Conservation (phyloP, 257 asterid genomes). For the Fraxinus americana region DNA sequence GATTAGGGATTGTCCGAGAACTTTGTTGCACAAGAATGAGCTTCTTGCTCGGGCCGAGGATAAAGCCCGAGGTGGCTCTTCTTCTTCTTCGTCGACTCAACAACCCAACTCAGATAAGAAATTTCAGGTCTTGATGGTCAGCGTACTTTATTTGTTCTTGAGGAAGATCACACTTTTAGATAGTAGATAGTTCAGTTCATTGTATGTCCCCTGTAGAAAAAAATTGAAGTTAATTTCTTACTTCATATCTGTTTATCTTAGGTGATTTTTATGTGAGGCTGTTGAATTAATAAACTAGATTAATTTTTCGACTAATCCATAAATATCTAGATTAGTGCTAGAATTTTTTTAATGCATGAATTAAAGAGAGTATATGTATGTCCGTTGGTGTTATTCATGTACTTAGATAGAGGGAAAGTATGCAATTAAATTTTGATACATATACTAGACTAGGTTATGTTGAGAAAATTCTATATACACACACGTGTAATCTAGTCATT, state of each 20-base stretch:
- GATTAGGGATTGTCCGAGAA: slow-evolving; percentile 32
- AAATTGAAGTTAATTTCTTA: neutral
- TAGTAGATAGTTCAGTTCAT: neutral
- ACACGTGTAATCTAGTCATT: no score
- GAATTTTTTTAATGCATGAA: no score
- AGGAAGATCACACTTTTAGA: slow-evolving; percentile 5
- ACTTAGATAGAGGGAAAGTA: no score
- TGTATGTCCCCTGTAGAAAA: neutral
- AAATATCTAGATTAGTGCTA: no score
- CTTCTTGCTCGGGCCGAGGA: slow-evolving; percentile 74
- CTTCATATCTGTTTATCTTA: neutral
- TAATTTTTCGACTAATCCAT: no score
- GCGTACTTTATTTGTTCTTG: neutral
- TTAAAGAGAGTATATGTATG: no score
- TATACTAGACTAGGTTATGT: no score
- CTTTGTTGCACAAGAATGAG: slow-evolving; percentile 47
- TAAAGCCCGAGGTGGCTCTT: slow-evolving; percentile 46
- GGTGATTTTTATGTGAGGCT: neutral
- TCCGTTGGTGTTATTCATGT: no score
- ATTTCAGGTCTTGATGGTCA: slow-evolving; percentile 44
- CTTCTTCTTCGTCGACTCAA: slow-evolving; percentile 50
- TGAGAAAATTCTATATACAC: no score
- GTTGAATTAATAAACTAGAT: no score
- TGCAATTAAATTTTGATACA: no score
- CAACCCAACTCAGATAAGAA: slow-evolving; percentile 39